Base-by-base conservation (phyloP, 306 rosid species). In the Acacia crassicarpa region DNA sequence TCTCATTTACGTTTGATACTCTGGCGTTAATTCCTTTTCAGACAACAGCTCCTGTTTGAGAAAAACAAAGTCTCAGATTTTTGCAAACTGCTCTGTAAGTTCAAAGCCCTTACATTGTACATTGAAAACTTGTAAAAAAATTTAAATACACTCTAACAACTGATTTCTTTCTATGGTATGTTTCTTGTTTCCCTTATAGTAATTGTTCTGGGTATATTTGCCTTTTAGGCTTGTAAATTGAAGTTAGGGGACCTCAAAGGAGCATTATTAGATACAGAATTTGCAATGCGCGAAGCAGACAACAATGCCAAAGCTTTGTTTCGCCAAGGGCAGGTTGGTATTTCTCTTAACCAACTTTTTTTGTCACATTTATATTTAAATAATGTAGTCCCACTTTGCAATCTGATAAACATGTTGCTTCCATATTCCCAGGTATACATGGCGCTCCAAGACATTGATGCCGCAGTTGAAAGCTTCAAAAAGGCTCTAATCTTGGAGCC, bases 241-340 rank as follows among this genome's bases (percentile, higher is more conserved):
- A 94, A 94, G 81, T 66, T 94, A 80, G 94, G 97, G 45, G 97
- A 94, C 84, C 81, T 90, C 83, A 93, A 93, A 83, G 99, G 99
- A 81, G 99, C 99, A 56, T 76, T 95, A 45, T 78, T 95, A 82
- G 99, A 95, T 86, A 89, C 97, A 20, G 99, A 93, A 80, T 95
- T 93, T 80, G 99, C 99, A 30, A 91, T 93, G 86, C 94, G 95
- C 54, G 99, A 95, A 38, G 99, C 97, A 82, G 92, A 88, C 11
- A 78, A 91, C 84, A 93, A 95, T 88, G 99, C 88, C 46, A 95
- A 95, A 87, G 99, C 99, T 73, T 86, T 93, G 85, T 95, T 94
- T 70, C 97, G 98, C 74, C 97, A 94, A 85, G 98, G 98, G 70
- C 98, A 94, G 97, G 98, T 94, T 87, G 86, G 90, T 89, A 78